Percentiles rank a stretch among this genome's conserved stretches.
Evolutionary conservation across 495 filamentous ascomycete species (phyloP).

Genomic region (Aspergillus panamensis): DNA sequence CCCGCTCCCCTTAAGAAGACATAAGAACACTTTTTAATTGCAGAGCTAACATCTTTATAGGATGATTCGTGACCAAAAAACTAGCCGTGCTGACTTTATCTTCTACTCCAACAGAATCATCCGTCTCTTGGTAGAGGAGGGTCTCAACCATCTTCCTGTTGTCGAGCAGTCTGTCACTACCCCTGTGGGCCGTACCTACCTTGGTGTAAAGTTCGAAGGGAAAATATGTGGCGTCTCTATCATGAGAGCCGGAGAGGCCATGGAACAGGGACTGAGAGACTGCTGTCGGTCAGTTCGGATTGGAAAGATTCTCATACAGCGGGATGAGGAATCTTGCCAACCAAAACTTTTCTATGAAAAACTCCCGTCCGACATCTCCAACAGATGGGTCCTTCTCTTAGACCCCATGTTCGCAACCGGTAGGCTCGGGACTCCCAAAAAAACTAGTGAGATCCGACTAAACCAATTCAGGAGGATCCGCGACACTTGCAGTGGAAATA

Average conservation of each 20-base stretch:
- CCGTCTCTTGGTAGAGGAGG: slow-evolving; percentile 95
- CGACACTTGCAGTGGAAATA: slow-evolving; percentile 93
- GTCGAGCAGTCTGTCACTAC: slow-evolving; percentile 84
- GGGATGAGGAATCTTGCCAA: slow-evolving; percentile 90
- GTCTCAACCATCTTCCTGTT: slow-evolving; percentile 92
- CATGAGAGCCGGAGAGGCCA: slow-evolving; percentile 96
- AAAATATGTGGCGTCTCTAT: slow-evolving; percentile 99
- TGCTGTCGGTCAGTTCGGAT: slow-evolving; percentile 96
- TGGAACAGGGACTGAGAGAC: slow-evolving; percentile 95
- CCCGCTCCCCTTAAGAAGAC: too few species aligned
- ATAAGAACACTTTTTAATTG: background rate
- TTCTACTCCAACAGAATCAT: slow-evolving; percentile 99
- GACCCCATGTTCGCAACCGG: slow-evolving; percentile 99
- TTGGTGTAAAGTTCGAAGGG: slow-evolving; percentile 90
- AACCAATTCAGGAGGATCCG: slow-evolving; percentile 70
- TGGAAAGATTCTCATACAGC: slow-evolving; percentile 95
- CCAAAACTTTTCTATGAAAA: slow-evolving; percentile 97
- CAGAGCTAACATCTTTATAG: slow-evolving; percentile 44
- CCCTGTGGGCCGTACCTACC: slow-evolving; percentile 82
- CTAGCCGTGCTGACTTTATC: slow-evolving; percentile 90
- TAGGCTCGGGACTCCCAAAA: slow-evolving; percentile 35
- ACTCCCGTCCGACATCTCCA: slow-evolving; percentile 85
- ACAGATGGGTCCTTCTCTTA: slow-evolving; percentile 90
- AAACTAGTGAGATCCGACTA: slow-evolving; percentile 5
- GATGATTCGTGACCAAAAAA: slow-evolving; percentile 90